Conservation (phyloP, 2,329 filamentous ascomycete genomes). For the Teratosphaeriaceae sp. region DNA sequence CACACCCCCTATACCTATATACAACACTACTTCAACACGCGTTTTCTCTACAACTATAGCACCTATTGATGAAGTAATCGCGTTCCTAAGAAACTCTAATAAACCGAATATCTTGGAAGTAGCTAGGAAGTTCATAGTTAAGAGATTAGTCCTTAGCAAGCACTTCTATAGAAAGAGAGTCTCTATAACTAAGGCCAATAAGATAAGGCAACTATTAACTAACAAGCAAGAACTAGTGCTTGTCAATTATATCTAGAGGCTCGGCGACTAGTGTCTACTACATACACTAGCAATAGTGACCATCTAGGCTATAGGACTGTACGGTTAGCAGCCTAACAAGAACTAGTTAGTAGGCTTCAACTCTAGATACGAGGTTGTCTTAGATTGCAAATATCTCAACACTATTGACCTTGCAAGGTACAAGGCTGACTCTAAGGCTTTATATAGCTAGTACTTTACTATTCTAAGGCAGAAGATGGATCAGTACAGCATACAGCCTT, state of each 20-base stretch:
- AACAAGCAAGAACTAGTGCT: slow-evolving; percentile 8
- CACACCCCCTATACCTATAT: background rate
- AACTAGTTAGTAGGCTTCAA: slow-evolving; percentile 17
- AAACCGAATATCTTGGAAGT: background rate
- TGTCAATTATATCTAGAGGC: slow-evolving; percentile 15
- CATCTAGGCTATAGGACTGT: slow-evolving; percentile 14
- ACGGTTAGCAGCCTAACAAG: slow-evolving; percentile 7
- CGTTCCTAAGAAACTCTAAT: background rate
- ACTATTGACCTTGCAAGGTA: slow-evolving; percentile 15
- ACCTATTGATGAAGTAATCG: slow-evolving; percentile 4
- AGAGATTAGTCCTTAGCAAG: slow-evolving; percentile 3
- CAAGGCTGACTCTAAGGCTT: slow-evolving; percentile 15
- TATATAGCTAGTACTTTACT: slow-evolving; percentile 18
- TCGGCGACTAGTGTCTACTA: slow-evolving; percentile 12
- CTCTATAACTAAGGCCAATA: background rate
- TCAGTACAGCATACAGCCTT: slow-evolving; percentile 7
- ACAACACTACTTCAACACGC: background rate
- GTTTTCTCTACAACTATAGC: slow-evolving; percentile 2
- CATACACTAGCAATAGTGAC: slow-evolving; percentile 14
- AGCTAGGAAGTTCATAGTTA: slow-evolving; percentile 1
- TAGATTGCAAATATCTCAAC: slow-evolving; percentile 13
- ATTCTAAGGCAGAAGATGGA: slow-evolving; percentile 11
- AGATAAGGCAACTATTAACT: slow-evolving; percentile 1
- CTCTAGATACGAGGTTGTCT: slow-evolving; percentile 6
- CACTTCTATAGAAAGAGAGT: background rate